Evolutionary conservation across 345 rosid species (phyloP).

Genomic region (Tarenaya hassleriana): DNA sequence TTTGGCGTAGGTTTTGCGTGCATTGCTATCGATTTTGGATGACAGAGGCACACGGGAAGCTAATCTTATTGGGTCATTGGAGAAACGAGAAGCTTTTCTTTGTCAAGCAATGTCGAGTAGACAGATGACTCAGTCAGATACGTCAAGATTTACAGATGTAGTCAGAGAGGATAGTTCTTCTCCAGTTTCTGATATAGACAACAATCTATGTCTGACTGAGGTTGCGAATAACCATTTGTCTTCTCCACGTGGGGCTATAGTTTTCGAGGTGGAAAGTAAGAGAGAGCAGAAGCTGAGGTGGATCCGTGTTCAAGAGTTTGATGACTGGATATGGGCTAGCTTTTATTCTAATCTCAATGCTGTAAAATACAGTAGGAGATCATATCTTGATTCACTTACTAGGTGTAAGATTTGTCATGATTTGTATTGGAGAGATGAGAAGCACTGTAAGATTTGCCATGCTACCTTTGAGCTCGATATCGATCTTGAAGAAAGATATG

Average conservation of each 20-base stretch:
- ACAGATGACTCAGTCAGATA: constrained; percentile 29
- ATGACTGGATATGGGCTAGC: constrained; percentile 77
- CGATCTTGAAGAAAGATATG: constrained; percentile 89
- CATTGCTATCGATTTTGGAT: constrained; percentile 72
- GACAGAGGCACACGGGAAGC: constrained; percentile 86
- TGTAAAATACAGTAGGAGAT: constrained; percentile 54
- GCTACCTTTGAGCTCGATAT: constrained; percentile 87
- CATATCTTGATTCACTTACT: constrained; percentile 72
- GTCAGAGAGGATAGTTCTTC: constrained; percentile 74
- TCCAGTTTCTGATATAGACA: constrained; percentile 91
- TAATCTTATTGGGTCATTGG: constrained; percentile 69
- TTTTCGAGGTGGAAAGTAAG: constrained; percentile 62
- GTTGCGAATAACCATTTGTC: constrained; percentile 34
- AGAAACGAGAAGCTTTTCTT: constrained; percentile 62
- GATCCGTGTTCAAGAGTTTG: constrained; percentile 67
- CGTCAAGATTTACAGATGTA: constrained; percentile 33
- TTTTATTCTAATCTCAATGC: constrained; percentile 66
- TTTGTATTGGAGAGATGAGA: constrained; percentile 96
- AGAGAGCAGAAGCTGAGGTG: constrained; percentile 46
- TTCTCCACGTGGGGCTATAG: constrained; percentile 49
- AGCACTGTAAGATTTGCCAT: constrained; percentile 91
- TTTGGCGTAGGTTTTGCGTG: constrained; percentile 66
- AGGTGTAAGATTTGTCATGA: constrained; percentile 87
- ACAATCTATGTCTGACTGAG: constrained; percentile 39
- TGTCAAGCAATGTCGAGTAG: constrained; percentile 60